Percentiles rank a stretch among this genome's conserved stretches.
Evolutionary conservation across 2,329 filamentous ascomycete genomes (phyloP).

Genomic region (Alternaria arbusti): DNA sequence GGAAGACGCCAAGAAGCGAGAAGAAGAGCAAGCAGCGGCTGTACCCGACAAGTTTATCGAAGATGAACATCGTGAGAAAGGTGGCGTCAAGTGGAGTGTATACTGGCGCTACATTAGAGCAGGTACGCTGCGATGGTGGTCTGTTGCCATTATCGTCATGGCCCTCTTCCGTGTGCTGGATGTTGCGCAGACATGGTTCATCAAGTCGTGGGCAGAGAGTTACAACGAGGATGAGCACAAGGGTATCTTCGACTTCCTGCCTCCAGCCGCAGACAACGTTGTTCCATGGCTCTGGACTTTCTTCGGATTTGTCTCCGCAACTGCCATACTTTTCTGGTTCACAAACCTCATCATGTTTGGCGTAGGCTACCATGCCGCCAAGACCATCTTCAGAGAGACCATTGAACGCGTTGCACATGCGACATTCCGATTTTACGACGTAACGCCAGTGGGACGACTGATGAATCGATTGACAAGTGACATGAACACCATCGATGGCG

Average conservation of each 20-base stretch:
- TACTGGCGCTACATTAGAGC: constrained; percentile 89
- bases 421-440: constrained; percentile 89
- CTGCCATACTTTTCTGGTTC: constrained; percentile 56
- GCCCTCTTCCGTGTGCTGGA: constrained; percentile 68
- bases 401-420: constrained; percentile 77
- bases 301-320: constrained; percentile 60
- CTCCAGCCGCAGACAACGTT: constrained; percentile 71
- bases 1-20: constrained; percentile 43
- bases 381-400: constrained; percentile 74
- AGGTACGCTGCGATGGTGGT: constrained; percentile 78
- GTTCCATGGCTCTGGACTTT: constrained; percentile 77
- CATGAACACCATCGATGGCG: constrained; percentile 86
- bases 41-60: constrained; percentile 79
- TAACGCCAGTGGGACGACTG: constrained; percentile 83
- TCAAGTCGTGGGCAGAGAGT: constrained; percentile 86
- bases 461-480: constrained; percentile 94
- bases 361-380: constrained; percentile 81
- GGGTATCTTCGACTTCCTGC: constrained; percentile 58
- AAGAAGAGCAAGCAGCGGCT: constrained; percentile 55
- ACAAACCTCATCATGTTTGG: constrained; percentile 72
- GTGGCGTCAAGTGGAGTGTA: constrained; percentile 75
- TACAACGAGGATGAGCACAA: constrained; percentile 57
- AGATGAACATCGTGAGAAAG: constrained; percentile 75
- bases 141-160: constrained; percentile 67
- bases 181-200: constrained; percentile 76